Evolutionary conservation across 345 rosid species (phyloP), one percentile per base, ranked within the genome.

Genomic region (Eucalyptus erythrocorys): DNA sequence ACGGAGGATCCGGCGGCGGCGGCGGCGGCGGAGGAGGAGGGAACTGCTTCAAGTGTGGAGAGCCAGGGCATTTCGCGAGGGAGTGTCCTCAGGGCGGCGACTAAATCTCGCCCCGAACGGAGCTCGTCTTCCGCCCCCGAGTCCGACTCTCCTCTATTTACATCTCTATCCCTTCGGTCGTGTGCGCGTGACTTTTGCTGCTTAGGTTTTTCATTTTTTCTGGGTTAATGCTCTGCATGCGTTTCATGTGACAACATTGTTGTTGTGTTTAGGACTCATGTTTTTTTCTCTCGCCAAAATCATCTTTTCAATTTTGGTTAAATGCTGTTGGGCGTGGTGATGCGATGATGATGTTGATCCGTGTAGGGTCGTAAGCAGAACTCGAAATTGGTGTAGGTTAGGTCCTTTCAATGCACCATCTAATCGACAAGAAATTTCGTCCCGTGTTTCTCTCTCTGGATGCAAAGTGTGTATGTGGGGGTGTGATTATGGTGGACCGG

Each of bases 21-120:
- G 94, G 94, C 2, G 94, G 96, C 1, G 93, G 94, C 0, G 95
- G 94, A 1, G 94, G 93, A 1, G 92, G 94, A 0, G 94, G 94
- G 10, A 91, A 88, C 91, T 97, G 99, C 86, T 97, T 94, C 90
- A 95, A 91, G 93, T 97, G 99, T 59, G 99, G 99, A 2, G 96
- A 89, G 82, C 90, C 97, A 1, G 99, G 99, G 3, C 99, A 97
- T 89, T 97, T 96, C 48, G 95, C 99, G 0, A 90, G 99, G 91
- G 99, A 97, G 27, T 97, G 99, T 84, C 95, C 98, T 0, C 95
- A 94, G 86, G 91, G 91, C 34, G 92, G 95, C 12, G 95, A 96
- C 71, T 94, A 90, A 17, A 13, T 30, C 42, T 42, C 82, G 43
- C 26, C 26, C 7, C 12, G 82, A 5, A 19, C 82, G 82, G 79